Percentiles rank a stretch among this genome's conserved stretches.
phyloP scores from a whole-genome alignment of 2,329 filamentous ascomycete genomes.

The Diaporthe eres region DNA sequence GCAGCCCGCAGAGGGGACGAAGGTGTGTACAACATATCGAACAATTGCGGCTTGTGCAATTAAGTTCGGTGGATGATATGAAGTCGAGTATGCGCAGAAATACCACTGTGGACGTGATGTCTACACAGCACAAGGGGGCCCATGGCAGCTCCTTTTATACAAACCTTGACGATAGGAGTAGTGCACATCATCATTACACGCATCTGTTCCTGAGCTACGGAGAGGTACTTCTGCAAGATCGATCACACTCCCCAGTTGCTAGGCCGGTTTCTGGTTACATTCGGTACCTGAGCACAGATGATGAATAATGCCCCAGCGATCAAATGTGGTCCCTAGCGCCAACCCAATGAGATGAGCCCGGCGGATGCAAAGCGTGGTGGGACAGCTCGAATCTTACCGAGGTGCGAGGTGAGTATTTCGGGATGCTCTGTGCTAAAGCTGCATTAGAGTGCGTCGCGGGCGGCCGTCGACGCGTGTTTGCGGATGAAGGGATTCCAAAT shows the following conservation, averaged over 20 bases:
- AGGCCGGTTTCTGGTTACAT: constrained; percentile 5
- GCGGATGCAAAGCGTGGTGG: constrained; percentile 17
- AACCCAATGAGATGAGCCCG: constrained; percentile 3
- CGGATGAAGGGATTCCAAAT: constrained; percentile 8
- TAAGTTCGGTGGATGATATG: background rate
- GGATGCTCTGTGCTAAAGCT: background rate
- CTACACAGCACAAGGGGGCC: background rate
- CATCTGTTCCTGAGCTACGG: background rate
- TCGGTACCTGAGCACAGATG: constrained; percentile 9
- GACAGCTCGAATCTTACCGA: constrained; percentile 2
- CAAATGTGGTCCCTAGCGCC: constrained; percentile 7
- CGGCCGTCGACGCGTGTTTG: constrained; percentile 6
- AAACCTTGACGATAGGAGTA: background rate
- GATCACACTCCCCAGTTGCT: background rate
- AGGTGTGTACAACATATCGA: background rate
- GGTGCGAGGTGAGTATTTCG: background rate
- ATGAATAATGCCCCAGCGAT: constrained; percentile 18
- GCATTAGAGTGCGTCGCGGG: background rate
- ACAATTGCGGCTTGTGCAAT: background rate
- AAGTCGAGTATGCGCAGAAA: background rate
- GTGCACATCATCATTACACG: constrained; percentile 12
- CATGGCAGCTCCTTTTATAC: constrained; percentile 6
- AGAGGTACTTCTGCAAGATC: background rate
- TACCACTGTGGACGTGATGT: background rate
- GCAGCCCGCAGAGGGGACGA: background rate